Evolutionary conservation across 139 green algal species (phyloP).

Genomic region (Volvox reticuliferus): DNA sequence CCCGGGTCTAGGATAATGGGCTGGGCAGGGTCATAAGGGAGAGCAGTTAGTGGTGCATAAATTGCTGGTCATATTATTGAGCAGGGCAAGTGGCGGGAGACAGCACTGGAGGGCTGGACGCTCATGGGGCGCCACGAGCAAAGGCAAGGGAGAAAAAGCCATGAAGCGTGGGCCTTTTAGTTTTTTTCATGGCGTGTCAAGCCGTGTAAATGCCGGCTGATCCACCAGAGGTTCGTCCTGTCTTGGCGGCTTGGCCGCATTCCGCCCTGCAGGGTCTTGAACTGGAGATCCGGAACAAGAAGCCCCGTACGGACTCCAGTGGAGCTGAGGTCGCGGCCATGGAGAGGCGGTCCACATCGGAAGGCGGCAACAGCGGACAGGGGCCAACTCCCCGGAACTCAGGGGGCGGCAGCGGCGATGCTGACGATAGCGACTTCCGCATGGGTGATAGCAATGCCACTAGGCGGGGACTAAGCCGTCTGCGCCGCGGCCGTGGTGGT

Average conservation of each 20-base stretch:
- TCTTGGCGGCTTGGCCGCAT: background rate
- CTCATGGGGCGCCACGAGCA: no score
- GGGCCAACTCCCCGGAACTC: background rate
- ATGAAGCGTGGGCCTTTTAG: background rate
- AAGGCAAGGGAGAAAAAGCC: background rate
- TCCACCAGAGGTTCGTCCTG: background rate
- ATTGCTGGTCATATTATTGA: background rate
- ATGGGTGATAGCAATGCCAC: background rate
- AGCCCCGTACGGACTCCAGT: background rate
- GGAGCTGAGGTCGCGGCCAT: background rate
- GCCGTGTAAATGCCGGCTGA: background rate
- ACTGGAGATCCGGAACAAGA: background rate
- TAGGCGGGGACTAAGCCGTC: no score
- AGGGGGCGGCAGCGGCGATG: background rate
- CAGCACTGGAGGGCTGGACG: no score
- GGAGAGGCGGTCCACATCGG: background rate
- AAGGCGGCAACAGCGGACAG: background rate
- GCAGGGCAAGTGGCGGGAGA: no score
- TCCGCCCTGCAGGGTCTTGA: constrained; percentile 8
- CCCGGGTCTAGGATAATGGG: no score
- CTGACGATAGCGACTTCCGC: background rate
- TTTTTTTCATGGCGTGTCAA: background rate
- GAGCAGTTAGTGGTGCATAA: background rate
- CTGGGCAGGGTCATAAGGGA: background rate
- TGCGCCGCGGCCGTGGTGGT: background rate